Evolutionary conservation across 441 rosid genomes (phyloP).

Genomic region (Raphanus hybrid): DNA sequence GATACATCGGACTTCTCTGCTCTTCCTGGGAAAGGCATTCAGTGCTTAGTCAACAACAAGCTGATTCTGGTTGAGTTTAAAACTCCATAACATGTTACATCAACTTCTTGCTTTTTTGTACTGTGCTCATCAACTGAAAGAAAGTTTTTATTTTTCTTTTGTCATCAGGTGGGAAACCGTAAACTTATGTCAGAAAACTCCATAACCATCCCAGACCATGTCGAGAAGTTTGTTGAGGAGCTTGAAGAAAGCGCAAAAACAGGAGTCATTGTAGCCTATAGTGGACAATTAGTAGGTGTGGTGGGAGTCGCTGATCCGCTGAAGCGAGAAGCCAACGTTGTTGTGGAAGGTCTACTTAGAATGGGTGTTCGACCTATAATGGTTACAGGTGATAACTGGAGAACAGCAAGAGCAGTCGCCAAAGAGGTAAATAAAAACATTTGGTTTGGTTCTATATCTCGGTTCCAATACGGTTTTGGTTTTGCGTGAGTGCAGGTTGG

Average conservation of each 20-base stretch:
- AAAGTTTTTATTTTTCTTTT: neutral
- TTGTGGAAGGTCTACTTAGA: conserved; percentile 85
- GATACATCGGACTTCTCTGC: conserved; percentile 73
- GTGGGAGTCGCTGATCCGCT: conserved; percentile 91
- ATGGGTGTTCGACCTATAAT: conserved; percentile 92
- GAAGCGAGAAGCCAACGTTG: conserved; percentile 92
- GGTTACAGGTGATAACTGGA: conserved; percentile 98
- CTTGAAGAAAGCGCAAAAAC: conserved; percentile 92
- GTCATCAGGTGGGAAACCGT: conserved; percentile 85
- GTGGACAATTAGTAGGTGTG: conserved; percentile 63
- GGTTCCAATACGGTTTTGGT: neutral
- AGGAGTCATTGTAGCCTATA: conserved; percentile 74
- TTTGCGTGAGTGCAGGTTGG: conserved; percentile 60
- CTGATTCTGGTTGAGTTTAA: conserved; percentile 59
- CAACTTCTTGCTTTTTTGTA: conserved; percentile 6
- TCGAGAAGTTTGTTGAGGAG: conserved; percentile 71
- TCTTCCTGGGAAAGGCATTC: conserved; percentile 91
- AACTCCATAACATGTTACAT: too few relatives aligned
- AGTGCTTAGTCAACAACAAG: conserved; percentile 69
- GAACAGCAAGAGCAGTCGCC: conserved; percentile 96
- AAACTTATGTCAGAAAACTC: conserved; percentile 79
- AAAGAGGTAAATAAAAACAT: conserved; percentile 61
- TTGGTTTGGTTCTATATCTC: neutral
- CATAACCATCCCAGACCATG: conserved; percentile 57
- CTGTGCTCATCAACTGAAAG: neutral